A percentile compares a stretch with the other conserved stretches of the same genome.
These are phyloP conservation scores for Musa itinerans DNA, from an alignment of 176 grass and related monocot species.

Conservation along the genomic window DNA sequence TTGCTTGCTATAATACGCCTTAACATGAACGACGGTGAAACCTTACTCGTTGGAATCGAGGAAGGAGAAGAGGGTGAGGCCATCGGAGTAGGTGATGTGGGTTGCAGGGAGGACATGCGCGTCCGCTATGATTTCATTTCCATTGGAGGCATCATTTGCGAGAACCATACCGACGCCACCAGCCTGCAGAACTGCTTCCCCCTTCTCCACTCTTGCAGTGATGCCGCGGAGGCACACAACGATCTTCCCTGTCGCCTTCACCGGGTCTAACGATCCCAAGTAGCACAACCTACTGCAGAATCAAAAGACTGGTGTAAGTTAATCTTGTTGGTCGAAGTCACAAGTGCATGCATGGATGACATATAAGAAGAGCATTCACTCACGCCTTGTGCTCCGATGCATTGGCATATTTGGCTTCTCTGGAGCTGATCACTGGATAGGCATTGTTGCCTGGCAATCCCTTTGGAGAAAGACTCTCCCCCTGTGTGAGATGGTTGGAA, in stretches of 20 bases:
- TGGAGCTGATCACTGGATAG: slow-evolving; percentile 38
- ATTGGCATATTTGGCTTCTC: slow-evolving; percentile 19
- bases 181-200: neutral
- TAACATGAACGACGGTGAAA: too few relatives aligned
- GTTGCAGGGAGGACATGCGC: slow-evolving; percentile 16
- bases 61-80: slow-evolving; percentile 5
- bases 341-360: too few relatives aligned
- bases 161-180: slow-evolving; percentile 8
- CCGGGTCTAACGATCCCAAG: slow-evolving; percentile 1
- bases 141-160: neutral
- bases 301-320: neutral
- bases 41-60: slow-evolving; percentile 10
- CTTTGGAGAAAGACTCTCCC: slow-evolving; percentile 49
- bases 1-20: too few relatives aligned
- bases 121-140: slow-evolving; percentile 8
- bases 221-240: slow-evolving; percentile 11
- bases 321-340: too few relatives aligned
- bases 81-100: slow-evolving; percentile 10
- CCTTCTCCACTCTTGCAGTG: slow-evolving; percentile 3
- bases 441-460: slow-evolving; percentile 25
- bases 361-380: neutral
- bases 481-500: slow-evolving; percentile 17
- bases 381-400: slow-evolving; percentile 1
- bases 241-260: slow-evolving; percentile 2
- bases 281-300: slow-evolving; percentile 8